Evolutionary conservation across 371 early-diverging fungal genomes (phyloP).

Genomic region (Mortierella sp.): DNA sequence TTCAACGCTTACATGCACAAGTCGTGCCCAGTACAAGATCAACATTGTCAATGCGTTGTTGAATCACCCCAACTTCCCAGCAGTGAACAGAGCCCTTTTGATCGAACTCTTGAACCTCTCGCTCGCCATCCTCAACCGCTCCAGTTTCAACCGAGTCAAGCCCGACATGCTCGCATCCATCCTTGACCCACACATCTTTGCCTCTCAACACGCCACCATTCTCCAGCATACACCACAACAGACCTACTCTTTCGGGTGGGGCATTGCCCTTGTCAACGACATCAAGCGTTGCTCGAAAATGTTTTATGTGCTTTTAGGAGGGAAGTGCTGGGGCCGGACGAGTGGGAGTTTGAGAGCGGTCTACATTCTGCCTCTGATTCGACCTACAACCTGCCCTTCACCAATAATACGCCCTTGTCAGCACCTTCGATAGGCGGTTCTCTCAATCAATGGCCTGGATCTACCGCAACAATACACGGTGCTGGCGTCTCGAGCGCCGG

Average conservation of each 20-base stretch:
- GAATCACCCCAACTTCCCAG: conserved; percentile 51
- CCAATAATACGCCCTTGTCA: conserved; percentile 10
- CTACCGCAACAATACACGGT: conserved; percentile 29
- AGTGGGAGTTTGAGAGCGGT: conserved; percentile 38
- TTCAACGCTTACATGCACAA: conserved; percentile 30
- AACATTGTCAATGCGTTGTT: conserved; percentile 46
- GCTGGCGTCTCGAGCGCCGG: conserved; percentile 11
- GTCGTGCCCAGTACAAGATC: conserved; percentile 35
- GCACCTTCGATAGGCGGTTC: conserved; percentile 19
- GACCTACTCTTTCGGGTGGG: conserved; percentile 53
- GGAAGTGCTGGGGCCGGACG: conserved; percentile 43
- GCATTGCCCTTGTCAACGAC: conserved; percentile 44
- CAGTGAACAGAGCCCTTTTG: conserved; percentile 45
- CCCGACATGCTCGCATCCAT: conserved; percentile 53
- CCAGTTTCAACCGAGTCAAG: conserved; percentile 46
- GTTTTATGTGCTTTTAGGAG: conserved; percentile 54
- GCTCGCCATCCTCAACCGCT: conserved; percentile 51
- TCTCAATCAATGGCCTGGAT: conserved; percentile 46
- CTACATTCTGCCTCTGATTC: background rate
- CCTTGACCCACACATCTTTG: conserved; percentile 54
- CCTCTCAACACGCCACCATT: conserved; percentile 51
- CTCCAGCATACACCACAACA: conserved; percentile 53
- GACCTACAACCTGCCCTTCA: conserved; percentile 1
- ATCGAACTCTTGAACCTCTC: conserved; percentile 52
- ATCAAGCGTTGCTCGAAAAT: conserved; percentile 53